Evolutionary conservation across 2,329 filamentous ascomycete genomes (phyloP).

Genomic region (Colletotrichum horii): DNA sequence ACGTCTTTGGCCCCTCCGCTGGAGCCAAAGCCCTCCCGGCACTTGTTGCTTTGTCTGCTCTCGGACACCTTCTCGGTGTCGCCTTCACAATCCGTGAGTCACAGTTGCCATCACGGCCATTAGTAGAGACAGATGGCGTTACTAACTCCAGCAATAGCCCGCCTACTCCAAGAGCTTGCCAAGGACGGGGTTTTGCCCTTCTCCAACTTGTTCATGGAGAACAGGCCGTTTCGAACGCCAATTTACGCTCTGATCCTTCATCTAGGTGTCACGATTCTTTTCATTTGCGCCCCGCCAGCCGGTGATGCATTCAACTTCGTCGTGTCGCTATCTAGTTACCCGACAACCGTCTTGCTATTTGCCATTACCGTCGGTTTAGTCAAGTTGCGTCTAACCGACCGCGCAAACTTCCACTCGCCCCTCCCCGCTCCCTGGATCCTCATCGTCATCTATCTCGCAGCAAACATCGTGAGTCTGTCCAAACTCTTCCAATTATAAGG

Average conservation of each 20-base stretch:
- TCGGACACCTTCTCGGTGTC: conserved; percentile 14
- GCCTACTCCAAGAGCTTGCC: conserved; percentile 26
- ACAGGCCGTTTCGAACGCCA: conserved; percentile 27
- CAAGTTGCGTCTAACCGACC: conserved; percentile 24
- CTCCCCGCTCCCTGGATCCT: conserved; percentile 24
- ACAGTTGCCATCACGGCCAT: no score
- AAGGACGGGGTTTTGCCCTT: conserved; percentile 24
- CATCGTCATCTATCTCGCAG: conserved; percentile 13
- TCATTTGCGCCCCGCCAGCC: conserved; percentile 27
- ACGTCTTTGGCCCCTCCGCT: conserved; percentile 6
- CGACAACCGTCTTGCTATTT: conserved; percentile 18
- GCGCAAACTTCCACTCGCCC: conserved; percentile 21
- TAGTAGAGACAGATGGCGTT: no score
- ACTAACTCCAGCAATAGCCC: neutral
- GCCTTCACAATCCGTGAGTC: conserved; percentile 15
- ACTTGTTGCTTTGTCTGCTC: conserved; percentile 6
- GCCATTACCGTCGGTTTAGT: conserved; percentile 25
- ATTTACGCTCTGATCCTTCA: conserved; percentile 24
- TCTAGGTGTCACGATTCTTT: conserved; percentile 25
- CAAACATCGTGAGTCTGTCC: neutral
- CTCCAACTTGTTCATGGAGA: conserved; percentile 29
- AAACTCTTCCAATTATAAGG: neutral
- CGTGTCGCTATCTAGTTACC: conserved; percentile 25
- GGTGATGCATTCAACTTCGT: conserved; percentile 28
- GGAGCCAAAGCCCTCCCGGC: conserved; percentile 11